phyloP scores from a whole-genome alignment of 2,329 filamentous ascomycete species.

The Epichloe sibirici region DNA sequence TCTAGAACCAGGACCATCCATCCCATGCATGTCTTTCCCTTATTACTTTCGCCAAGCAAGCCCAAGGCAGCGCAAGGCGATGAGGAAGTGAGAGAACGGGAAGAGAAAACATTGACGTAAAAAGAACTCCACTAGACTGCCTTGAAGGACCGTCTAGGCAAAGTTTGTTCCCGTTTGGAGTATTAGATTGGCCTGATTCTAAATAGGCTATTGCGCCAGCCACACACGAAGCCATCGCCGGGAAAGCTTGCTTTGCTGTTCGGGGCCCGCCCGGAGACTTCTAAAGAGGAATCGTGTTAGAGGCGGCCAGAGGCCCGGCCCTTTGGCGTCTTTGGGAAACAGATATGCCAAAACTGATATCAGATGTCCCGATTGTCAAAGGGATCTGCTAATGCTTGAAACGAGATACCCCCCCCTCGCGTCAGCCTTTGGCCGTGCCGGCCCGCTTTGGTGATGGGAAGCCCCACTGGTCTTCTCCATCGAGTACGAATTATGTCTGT shows the following conservation, averaged over 20 bases:
- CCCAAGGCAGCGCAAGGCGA: background rate
- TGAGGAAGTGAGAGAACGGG: background rate
- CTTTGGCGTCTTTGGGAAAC: background rate
- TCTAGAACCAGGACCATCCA: background rate
- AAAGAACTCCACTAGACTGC: background rate
- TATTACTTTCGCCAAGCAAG: background rate
- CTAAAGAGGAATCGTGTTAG: background rate
- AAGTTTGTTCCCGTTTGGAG: background rate
- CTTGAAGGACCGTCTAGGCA: background rate
- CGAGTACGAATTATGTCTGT: background rate
- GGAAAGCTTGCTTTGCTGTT: background rate
- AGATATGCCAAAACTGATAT: background rate
- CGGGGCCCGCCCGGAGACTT: background rate
- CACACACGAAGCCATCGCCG: constrained; percentile 3
- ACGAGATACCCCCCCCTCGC: background rate
- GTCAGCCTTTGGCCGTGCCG: background rate
- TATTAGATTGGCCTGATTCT: background rate
- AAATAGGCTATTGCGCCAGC: background rate
- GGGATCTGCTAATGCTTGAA: background rate
- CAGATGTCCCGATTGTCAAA: background rate
- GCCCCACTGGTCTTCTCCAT: constrained; percentile 1
- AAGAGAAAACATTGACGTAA: background rate
- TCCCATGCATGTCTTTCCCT: background rate
- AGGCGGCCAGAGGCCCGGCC: background rate
- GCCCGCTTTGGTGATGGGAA: constrained; percentile 2